phyloP scores from a whole-genome alignment of 2,329 filamentous ascomycete species.

The Ascochyta rabiei region DNA sequence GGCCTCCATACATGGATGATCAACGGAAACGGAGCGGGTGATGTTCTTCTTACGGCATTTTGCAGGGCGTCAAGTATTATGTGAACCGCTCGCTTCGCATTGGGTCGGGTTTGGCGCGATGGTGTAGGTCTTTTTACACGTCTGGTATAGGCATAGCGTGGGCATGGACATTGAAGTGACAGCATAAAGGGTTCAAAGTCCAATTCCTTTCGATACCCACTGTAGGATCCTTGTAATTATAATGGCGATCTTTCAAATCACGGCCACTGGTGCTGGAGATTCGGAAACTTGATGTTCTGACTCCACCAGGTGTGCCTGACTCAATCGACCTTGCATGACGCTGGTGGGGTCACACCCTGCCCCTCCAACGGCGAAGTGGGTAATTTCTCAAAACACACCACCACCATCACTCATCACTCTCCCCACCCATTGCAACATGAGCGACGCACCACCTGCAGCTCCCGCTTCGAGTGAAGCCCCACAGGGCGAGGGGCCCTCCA shows the following conservation, averaged over 20 bases:
- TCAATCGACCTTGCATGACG: conserved; percentile 20
- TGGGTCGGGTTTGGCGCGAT: conserved; percentile 6
- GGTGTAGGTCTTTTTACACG: conserved; percentile 1
- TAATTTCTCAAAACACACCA: conserved; percentile 8
- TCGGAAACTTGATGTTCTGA: neutral
- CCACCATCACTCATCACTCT: conserved; percentile 4
- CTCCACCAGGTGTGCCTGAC: conserved; percentile 3
- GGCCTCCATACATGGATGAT: conserved; percentile 21
- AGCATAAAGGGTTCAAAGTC: conserved; percentile 9
- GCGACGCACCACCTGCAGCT: conserved; percentile 38
- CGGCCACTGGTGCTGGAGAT: neutral
- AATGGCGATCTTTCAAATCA: neutral
- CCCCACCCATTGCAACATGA: conserved; percentile 31
- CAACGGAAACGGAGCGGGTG: conserved; percentile 16
- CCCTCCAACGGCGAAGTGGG: conserved; percentile 12
- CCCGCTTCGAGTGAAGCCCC: conserved; percentile 28
- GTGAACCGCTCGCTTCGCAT: conserved; percentile 2
- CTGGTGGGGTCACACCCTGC: conserved; percentile 23
- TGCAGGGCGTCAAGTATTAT: neutral
- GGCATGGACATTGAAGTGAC: conserved; percentile 6
- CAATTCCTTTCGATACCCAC: conserved; percentile 14
- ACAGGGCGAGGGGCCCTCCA: conserved; percentile 41
- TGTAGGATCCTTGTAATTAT: conserved; percentile 15
- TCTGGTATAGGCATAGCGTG: conserved; percentile 14
- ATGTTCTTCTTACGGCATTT: neutral